Evolutionary conservation across 495 filamentous ascomycete genomes (phyloP), one percentile per base, ranked within the genome.

Genomic region (Pseudevernia furfuracea): DNA sequence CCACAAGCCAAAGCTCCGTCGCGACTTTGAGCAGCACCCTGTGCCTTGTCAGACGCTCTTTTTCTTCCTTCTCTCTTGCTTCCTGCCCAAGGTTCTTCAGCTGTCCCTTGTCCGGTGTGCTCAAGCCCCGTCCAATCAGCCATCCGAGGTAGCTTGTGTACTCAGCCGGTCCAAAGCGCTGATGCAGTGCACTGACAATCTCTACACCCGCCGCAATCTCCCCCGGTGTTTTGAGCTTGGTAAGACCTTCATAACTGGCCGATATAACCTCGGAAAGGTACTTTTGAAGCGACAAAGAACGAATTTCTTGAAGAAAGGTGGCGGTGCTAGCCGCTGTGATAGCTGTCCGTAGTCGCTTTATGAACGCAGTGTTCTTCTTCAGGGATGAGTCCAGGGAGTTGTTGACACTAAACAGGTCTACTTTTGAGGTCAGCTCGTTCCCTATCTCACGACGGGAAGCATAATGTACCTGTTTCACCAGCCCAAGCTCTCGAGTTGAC

Each of bases 331-430:
- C 81, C 58, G 89, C 79, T 63, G 85, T 91, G 66, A 97, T 87
- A 48, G 91, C 89, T 36, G 94, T 96, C 43, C 94, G 90, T 41
- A 97, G 81, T 60, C 95, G 89, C 75, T 96, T 97, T 74, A 99
- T 99, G 75, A 97, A 97, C 64, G 93, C 92, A 17, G 94, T 99
- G 71, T 99, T 99, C 77, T 97, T 99, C 80, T 96, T 97, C 70
- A 99, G 82, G 38, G 92, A 93, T 23, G 95, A 96, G 74, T 99
- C 95, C 66, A 99, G 87, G 34, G 91, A 89, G 63, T 83, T 81
- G 74, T 81, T 84, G 65, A 92, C 85, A 41, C 85, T 81, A 73
- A 96, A 95, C 39, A 95, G 76, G 78, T 89, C 93, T 96, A 69
- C 48, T 67, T 30, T 59, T 32, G 65, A 67, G 46, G 67, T 71